Evolutionary conservation across 208 protist species (phyloP), one percentile per base, ranked within the genome.

Genomic region (Crithidia fasciculata): DNA sequence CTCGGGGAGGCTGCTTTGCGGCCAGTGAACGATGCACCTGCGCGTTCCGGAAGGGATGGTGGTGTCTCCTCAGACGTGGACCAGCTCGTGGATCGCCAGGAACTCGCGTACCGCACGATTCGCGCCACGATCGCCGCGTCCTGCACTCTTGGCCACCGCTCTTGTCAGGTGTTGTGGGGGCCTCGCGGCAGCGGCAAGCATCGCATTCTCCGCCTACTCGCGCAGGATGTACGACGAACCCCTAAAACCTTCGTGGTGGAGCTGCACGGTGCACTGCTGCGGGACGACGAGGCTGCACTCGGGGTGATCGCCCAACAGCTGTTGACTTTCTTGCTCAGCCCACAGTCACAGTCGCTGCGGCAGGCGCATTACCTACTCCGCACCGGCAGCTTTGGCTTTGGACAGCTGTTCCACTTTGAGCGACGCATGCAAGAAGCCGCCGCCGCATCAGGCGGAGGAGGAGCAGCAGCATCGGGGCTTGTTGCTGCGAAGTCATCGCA

Each of bases 81-180:
- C 9, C 56, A 15, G 40, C 65, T 78, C 8, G 15, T 69, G 15
- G 58, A 73, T 54, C 67, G 66, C 40, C 90, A 95, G 55, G 83
- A 89, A 53, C 68, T 78, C 40, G 78, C 81, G 5, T 95, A 89
- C 57, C 82, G 83, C 36, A 86, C 78, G n/a, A 72, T 95, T 50
- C 83, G 87, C 16, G 88, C 83, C 55, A 86, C 90, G 52, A 86
- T 95, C 70, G 85, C 87, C 44, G 85, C 87, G 12, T 90, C 90
- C 16, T 91, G 87, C 71, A 60, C 84, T 3, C 77, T 95, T 13
- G 83, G 87, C 7, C 87, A 95, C 57, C 90, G 90, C 10, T 92
- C 90, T 19, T 95, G 90, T 52, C 90, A 95, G 64, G 81, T 78
- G 7, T 47, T 95, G 39, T 95, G 90, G 90, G 90, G 90, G 10